These are phyloP conservation scores for Epichloe gansuensis DNA, from an alignment of 2,329 filamentous ascomycete genomes.

Conservation along the genomic window DNA sequence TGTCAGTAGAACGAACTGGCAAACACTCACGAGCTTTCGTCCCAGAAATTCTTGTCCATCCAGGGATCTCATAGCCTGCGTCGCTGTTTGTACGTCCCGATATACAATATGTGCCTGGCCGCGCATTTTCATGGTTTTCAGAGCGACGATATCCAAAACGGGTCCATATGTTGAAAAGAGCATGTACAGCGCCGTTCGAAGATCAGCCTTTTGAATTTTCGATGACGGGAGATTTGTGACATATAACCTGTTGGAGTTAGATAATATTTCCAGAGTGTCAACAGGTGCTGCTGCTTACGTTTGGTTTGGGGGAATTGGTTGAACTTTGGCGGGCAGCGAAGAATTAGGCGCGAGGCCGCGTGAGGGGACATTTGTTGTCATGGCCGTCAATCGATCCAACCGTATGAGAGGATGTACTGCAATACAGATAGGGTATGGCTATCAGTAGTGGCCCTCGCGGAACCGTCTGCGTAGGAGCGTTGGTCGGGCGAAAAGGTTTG, in stretches of 20 bases:
- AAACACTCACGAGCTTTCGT: constrained; percentile 59
- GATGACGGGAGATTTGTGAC: constrained; percentile 73
- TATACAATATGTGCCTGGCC: constrained; percentile 92
- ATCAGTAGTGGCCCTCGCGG: background rate
- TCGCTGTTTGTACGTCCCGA: constrained; percentile 79
- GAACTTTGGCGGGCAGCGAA: constrained; percentile 37
- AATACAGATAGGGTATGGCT: background rate
- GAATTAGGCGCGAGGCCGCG: constrained; percentile 29
- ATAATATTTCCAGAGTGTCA: background rate
- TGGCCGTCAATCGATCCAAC: constrained; percentile 11
- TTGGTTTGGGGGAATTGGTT: constrained; percentile 56
- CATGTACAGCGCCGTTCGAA: constrained; percentile 80
- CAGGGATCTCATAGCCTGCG: constrained; percentile 81
- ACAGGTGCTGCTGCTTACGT: constrained; percentile 39
- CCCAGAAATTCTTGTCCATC: constrained; percentile 82
- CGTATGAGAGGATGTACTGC: background rate
- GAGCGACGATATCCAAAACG: constrained; percentile 79
- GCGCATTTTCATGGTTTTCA: constrained; percentile 86
- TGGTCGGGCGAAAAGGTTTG: background rate
- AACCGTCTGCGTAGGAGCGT: background rate
- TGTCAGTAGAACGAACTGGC: background rate
- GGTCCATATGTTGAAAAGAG: constrained; percentile 90
- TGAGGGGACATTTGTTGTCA: constrained; percentile 26
- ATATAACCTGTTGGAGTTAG: constrained; percentile 54
- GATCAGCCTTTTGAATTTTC: constrained; percentile 80